phyloP scores from a whole-genome alignment of 2,329 filamentous ascomycete species.

The Scytalidium lignicola region DNA sequence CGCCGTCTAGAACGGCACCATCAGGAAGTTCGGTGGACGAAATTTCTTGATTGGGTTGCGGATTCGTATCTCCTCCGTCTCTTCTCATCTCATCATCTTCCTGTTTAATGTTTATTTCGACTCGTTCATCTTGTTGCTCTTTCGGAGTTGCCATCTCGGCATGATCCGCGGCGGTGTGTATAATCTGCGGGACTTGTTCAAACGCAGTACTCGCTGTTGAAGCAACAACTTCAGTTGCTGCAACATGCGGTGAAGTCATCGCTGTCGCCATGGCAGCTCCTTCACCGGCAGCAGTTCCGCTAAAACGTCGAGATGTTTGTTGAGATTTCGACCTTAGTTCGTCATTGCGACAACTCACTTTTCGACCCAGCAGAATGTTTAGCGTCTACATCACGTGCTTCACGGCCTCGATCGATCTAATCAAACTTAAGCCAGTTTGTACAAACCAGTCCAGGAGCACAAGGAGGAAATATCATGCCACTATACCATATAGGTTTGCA shows the following conservation, averaged over 20 bases:
- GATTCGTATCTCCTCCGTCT: background rate
- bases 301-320: slow-evolving; percentile 1
- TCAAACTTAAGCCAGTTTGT: no score
- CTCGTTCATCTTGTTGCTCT: slow-evolving; percentile 2
- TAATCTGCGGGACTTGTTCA: slow-evolving; percentile 2
- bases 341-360: slow-evolving; percentile 4
- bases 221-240: slow-evolving; percentile 11
- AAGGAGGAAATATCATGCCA: no score
- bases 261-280: slow-evolving; percentile 28
- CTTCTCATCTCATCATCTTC: background rate
- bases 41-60: background rate
- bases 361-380: background rate
- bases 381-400: slow-evolving; percentile 1
- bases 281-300: slow-evolving; percentile 21
- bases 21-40: background rate
- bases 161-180: slow-evolving; percentile 1
- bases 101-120: background rate
- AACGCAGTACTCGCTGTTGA: slow-evolving; percentile 9
- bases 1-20: slow-evolving; percentile 1
- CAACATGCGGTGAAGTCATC: slow-evolving; percentile 29
- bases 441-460: no score
- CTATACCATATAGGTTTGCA: no score
- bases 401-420: no score
- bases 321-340: slow-evolving; percentile 1
- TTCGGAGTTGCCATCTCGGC: slow-evolving; percentile 1